Percentiles rank a stretch among this genome's conserved stretches.
Conservation (phyloP, 2,329 filamentous ascomycete genomes). For the Trichoderma atrobrunneum region DNA sequence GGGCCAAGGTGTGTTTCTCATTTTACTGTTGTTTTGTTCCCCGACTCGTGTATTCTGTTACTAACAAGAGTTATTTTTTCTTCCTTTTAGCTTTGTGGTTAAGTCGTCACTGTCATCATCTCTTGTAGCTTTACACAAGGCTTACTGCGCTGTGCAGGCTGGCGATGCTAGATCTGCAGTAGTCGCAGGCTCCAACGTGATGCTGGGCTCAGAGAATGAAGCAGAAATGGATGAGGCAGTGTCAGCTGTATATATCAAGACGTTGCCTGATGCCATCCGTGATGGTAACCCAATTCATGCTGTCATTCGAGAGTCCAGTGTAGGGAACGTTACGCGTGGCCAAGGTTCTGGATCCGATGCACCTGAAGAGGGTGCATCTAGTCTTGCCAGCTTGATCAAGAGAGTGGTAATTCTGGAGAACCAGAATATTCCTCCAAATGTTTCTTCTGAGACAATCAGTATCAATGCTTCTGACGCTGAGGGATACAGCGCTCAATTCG, state of each 20-base stretch:
- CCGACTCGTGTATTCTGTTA: neutral
- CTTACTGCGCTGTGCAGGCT: slow-evolving; percentile 11
- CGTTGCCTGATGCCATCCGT: slow-evolving; percentile 37
- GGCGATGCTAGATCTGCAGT: slow-evolving; percentile 13
- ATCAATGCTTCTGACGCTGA: slow-evolving; percentile 37
- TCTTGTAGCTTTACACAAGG: slow-evolving; percentile 14
- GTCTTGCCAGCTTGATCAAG: slow-evolving; percentile 32
- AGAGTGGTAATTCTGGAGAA: slow-evolving; percentile 31
- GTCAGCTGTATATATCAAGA: slow-evolving; percentile 41
- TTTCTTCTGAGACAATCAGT: slow-evolving; percentile 25
- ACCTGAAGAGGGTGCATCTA: slow-evolving; percentile 26
- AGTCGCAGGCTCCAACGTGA: neutral
- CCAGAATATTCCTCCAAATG: slow-evolving; percentile 27
- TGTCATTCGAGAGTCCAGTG: slow-evolving; percentile 31
- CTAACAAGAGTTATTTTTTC: neutral
- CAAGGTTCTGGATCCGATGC: neutral
- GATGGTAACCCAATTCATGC: slow-evolving; percentile 39
- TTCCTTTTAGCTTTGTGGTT: neutral
- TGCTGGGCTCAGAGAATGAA: neutral
- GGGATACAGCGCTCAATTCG: slow-evolving; percentile 38
- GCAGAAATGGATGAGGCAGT: slow-evolving; percentile 35
- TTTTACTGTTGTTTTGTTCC: neutral
- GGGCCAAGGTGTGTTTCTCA: slow-evolving; percentile 10
- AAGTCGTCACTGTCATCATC: neutral
- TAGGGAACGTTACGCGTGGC: slow-evolving; percentile 33